Conservation (phyloP, 1,284 basidiomycete species). For the Heterobasidion occidentale region DNA sequence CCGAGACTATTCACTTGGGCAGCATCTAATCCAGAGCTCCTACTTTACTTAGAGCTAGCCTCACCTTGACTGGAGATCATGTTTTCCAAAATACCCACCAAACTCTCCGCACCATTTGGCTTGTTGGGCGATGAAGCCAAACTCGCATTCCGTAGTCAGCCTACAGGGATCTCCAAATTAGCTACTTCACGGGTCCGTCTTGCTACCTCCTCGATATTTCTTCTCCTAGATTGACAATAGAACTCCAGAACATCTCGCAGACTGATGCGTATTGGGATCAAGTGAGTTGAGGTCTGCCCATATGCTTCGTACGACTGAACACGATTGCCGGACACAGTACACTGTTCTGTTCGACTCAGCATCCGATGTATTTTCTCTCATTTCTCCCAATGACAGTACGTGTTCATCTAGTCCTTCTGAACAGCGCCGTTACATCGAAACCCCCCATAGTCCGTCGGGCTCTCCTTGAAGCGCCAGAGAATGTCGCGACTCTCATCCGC, state of each 20-base stretch:
- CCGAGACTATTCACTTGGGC: too few species aligned
- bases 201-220: not conserved
- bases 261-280: slow-evolving; percentile 82
- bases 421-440: not conserved
- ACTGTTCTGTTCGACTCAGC: slow-evolving; percentile 78
- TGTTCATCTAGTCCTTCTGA: slow-evolving; percentile 8
- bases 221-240: slow-evolving; percentile 9
- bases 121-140: slow-evolving; percentile 83
- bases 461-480: slow-evolving; percentile 74
- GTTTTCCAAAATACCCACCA: slow-evolving; percentile 56
- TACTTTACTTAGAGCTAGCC: not conserved
- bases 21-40: not conserved
- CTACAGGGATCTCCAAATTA: slow-evolving; percentile 71
- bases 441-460: slow-evolving; percentile 62
- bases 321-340: slow-evolving; percentile 42
- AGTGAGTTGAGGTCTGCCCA: slow-evolving; percentile 29
- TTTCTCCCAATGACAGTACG: slow-evolving; percentile 80
- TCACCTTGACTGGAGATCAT: slow-evolving; percentile 12
- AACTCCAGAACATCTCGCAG: slow-evolving; percentile 57
- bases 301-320: slow-evolving; percentile 7
- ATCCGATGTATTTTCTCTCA: slow-evolving; percentile 83
- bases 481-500: slow-evolving; percentile 75
- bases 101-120: slow-evolving; percentile 69
- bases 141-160: slow-evolving; percentile 77
- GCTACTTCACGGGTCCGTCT: slow-evolving; percentile 59